Base-by-base conservation (phyloP, 2,329 filamentous ascomycete genomes). In the Cladosporium halotolerans region DNA sequence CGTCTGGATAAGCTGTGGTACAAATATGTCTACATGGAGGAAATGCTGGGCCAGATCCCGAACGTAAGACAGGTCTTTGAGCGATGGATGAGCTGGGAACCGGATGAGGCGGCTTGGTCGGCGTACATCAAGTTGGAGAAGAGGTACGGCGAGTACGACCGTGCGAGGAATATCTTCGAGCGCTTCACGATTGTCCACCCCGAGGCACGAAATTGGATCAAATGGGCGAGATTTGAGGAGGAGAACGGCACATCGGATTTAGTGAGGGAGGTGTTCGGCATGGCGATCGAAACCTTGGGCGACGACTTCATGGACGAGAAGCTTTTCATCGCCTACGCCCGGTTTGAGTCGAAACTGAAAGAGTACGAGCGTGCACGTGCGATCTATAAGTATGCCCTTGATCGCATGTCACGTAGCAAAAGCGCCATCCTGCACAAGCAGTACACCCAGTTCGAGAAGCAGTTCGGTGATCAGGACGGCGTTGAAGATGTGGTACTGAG, bases 1-100 rank as follows among this genome's bases (percentile, higher is more conserved):
- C 79, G 93, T 54, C 82, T 97, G 39, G 90, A 97, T 69, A 97
- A 97, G 77, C 76, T 99, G 33, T 99, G 93, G 93, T 99, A 96
- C 77, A 97, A 97, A 70, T 99, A 96, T 76, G 89, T 95, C 23
- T 96, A 95, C 70, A 95, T 96, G 86, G 92, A 97, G 75, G 93
- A 99, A 79, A 97, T 92, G 73, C 79, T 99, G 52, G 90, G 90
- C 6, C 96, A 99, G 65, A 85, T 99, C 45, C 84, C 91, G 3
- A 93, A 92, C 34, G 95, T 90, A 2, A 79, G 93, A 55, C 89
- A 96, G 63, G 89, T 97, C 0, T 99, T 97, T 68, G 93, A 99
- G 73, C 80, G 93, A 43, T 99, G 93, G 93, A 92, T 99, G 86
- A 85, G 88, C 58, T 99, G 93, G 93, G 89, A 96, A 69, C 93